Percentiles rank a stretch among this genome's conserved stretches.
Evolutionary conservation across 345 rosid genomes (phyloP).

Genomic region (Salix arbutifolia): DNA sequence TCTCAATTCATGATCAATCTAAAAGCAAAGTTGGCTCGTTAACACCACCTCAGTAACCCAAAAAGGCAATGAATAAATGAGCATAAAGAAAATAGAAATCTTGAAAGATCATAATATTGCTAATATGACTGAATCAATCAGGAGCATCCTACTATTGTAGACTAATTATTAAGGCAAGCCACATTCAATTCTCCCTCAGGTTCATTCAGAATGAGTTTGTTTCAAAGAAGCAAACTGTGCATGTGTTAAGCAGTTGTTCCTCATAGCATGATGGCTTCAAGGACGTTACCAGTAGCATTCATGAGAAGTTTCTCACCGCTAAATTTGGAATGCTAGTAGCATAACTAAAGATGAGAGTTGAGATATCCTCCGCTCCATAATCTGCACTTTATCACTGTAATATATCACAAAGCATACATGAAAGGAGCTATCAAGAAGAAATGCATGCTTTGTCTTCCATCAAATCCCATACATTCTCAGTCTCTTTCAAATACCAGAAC

Average conservation of each 20-base stretch:
- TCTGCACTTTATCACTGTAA: conserved; percentile 40
- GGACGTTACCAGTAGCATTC: conserved; percentile 43
- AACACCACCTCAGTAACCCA: not conserved
- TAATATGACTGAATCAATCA: not conserved
- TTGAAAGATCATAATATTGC: not conserved
- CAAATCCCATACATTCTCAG: not conserved
- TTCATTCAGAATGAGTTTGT: not conserved
- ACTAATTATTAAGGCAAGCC: not conserved
- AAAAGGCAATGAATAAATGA: not conserved
- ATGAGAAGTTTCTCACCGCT: conserved; percentile 67
- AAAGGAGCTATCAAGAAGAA: conserved; percentile 1
- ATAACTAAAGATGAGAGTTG: conserved; percentile 56
- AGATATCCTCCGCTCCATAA: conserved; percentile 37
- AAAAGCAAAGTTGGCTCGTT: not conserved
- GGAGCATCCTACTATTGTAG: not conserved
- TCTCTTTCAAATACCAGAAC: not conserved
- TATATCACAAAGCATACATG: not conserved
- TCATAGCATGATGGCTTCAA: conserved; percentile 25
- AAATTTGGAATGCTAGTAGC: conserved; percentile 52
- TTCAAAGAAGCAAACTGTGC: conserved; percentile 19
- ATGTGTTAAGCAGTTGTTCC: conserved; percentile 12
- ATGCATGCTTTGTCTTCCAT: not conserved
- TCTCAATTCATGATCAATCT: not conserved
- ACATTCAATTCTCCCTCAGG: not conserved
- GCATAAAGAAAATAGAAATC: not conserved